Evolutionary conservation across 139 green algal species (phyloP).

Genomic region (Gonium pectorale): DNA sequence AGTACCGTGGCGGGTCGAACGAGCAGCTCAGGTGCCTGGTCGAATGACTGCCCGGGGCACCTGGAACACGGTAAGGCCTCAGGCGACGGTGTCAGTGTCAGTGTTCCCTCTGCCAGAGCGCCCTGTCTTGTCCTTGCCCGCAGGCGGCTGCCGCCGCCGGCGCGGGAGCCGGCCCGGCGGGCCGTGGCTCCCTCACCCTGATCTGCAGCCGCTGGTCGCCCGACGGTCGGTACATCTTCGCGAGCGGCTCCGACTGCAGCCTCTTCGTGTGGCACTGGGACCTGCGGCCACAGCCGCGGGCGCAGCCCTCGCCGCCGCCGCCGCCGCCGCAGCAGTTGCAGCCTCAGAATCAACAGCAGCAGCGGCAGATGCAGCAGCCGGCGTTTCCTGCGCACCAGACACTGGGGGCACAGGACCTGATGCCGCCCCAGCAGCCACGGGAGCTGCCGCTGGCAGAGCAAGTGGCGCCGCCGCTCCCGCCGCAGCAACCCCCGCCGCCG

Average conservation of each 20-base stretch:
- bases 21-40: no score
- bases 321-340: not conserved
- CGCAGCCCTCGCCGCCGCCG: not conserved
- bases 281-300: not conserved
- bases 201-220: slow-evolving; percentile 79
- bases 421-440: not conserved
- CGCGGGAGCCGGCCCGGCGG: no score
- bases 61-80: no score
- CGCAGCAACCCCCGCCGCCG: not conserved
- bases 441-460: not conserved
- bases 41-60: no score
- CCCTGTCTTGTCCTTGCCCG: no score
- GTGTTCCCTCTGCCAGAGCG: no score
- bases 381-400: no score
- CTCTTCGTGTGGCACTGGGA: slow-evolving; percentile 82
- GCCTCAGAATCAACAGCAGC: not conserved
- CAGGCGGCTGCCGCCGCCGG: no score
- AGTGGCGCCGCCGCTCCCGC: not conserved
- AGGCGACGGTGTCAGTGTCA: no score
- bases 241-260: slow-evolving; percentile 69
- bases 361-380: not conserved
- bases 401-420: no score
- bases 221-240: slow-evolving; percentile 75
- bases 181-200: no score
- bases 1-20: no score